A percentile compares a stretch with the other conserved stretches of the same genome.
phyloP scores from a whole-genome alignment of 352 stramenopile genomes.

The Pythium vanterpoolii region DNA sequence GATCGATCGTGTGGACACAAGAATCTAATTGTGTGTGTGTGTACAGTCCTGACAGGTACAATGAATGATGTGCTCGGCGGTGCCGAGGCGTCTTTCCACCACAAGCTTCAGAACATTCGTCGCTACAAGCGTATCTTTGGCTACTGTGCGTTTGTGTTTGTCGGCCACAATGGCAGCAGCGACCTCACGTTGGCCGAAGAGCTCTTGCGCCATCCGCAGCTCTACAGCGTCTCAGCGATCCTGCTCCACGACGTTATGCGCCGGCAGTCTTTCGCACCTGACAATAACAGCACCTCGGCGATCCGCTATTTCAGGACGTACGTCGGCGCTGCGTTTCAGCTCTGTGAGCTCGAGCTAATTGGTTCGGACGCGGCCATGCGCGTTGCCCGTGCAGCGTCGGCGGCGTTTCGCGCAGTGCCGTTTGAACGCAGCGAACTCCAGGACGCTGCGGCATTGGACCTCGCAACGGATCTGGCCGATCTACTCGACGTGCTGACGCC shows the following conservation, averaged over 20 bases:
- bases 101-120: constrained; percentile 63
- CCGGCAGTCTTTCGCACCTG: constrained; percentile 37
- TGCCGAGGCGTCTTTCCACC: constrained; percentile 25
- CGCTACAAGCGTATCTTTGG: constrained; percentile 61
- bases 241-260: constrained; percentile 79
- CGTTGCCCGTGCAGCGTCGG: constrained; percentile 51
- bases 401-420: constrained; percentile 49
- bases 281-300: constrained; percentile 33
- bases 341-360: constrained; percentile 49
- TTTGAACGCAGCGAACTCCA: constrained; percentile 56
- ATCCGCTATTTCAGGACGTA: constrained; percentile 74
- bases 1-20: background rate
- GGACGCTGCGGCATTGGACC: constrained; percentile 49
- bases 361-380: constrained; percentile 45
- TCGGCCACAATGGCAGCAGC: constrained; percentile 67
- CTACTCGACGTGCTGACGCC: constrained; percentile 8
- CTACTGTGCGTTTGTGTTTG: constrained; percentile 68
- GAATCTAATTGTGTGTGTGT: background rate
- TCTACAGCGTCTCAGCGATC: constrained; percentile 50
- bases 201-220: constrained; percentile 43
- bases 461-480: constrained; percentile 45
- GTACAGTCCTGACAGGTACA: constrained; percentile 12
- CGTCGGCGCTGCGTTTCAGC: constrained; percentile 58
- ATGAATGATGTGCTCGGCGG: constrained; percentile 17
- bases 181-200: constrained; percentile 69